Evolutionary conservation across 2,329 filamentous ascomycete species (phyloP).

Genomic region (Aspergillus flavus): DNA sequence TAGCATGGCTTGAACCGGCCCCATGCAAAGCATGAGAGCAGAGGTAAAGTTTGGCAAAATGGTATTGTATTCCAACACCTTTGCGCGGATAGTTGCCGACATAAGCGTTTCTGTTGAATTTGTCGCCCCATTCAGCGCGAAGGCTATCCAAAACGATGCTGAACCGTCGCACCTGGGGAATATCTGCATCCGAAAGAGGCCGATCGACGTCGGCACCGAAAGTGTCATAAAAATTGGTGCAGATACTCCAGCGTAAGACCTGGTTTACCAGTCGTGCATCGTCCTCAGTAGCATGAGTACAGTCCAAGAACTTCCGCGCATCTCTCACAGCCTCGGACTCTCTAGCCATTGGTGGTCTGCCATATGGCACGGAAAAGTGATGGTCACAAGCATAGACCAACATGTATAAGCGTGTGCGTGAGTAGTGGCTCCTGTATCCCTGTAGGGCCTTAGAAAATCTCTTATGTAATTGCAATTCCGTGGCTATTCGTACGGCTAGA

Average conservation of each 20-base stretch:
- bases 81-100: slow-evolving; percentile 50
- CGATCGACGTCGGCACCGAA: slow-evolving; percentile 37
- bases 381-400: slow-evolving; percentile 43
- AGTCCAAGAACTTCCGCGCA: slow-evolving; percentile 30
- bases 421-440: slow-evolving; percentile 24
- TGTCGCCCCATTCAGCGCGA: slow-evolving; percentile 24
- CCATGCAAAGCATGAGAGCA: slow-evolving; percentile 50
- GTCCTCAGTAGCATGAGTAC: slow-evolving; percentile 33
- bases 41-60: slow-evolving; percentile 52
- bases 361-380: slow-evolving; percentile 41
- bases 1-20: slow-evolving; percentile 2
- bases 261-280: slow-evolving; percentile 39
- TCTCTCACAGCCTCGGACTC: slow-evolving; percentile 35
- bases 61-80: slow-evolving; percentile 48
- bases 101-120: slow-evolving; percentile 35
- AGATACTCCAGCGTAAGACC: slow-evolving; percentile 36
- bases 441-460: slow-evolving; percentile 26
- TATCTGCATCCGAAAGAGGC: slow-evolving; percentile 15
- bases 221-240: slow-evolving; percentile 35
- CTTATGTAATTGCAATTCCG: slow-evolving; percentile 28
- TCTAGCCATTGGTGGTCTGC: slow-evolving; percentile 38
- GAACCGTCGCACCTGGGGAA: slow-evolving; percentile 24
- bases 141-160: slow-evolving; percentile 24
- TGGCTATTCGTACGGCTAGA: slow-evolving; percentile 25
- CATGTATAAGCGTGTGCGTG: slow-evolving; percentile 34